Base-by-base conservation (phyloP, 345 rosid species). In the sweet orange (Citrus sinensis) region DNA sequence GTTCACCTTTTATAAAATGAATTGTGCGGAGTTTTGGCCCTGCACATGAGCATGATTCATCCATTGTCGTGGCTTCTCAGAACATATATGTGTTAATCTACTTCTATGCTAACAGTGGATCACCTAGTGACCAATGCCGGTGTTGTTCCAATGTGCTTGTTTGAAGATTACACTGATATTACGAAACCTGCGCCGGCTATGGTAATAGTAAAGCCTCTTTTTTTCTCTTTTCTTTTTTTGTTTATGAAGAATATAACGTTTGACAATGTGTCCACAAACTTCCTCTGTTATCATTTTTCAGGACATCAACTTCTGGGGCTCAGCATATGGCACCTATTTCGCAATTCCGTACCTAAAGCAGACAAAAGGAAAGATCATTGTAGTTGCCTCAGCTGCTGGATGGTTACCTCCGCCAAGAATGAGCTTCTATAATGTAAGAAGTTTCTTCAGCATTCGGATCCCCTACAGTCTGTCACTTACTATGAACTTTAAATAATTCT, bases 61-160 rank as follows among this genome's bases (percentile, higher is more conserved):
- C 58, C 6, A 46, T 8, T 54, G 54, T 71, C 13, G 2, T 14
- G 37, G 59, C 59, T 13, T 27, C 19, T 9, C 13, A 17, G 11
- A 14, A 54, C n/a, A 49, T 13, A 24, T 25, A 16, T 14, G 0
- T 3, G 9, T 3, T 27, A n/a, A 27, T 17, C 7, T 13, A 46
- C 54, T 42, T 75, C 49, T 19, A 39, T 77, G 63, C 55, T 61
- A 67, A 42, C 87, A 89, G 91, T 89, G 92, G 94, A 92, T 76
- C 97, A 92, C 81, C 82, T 89, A 70, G 96, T 90, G 76, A 80
- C 87, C 40, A 86, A 84, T 74, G 91, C 95, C 13, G 95, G 97
- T 58, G 83, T 90, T 78, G 74, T 68, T 75, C 81, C 92, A 3
- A 40, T 86, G 51, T 82, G 81, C 85, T 64, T 87, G 80, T 83